Percentiles rank a stretch among this genome's conserved stretches.
phyloP scores from a whole-genome alignment of 305 asterid genomes.

The Fraxinus paxiana region DNA sequence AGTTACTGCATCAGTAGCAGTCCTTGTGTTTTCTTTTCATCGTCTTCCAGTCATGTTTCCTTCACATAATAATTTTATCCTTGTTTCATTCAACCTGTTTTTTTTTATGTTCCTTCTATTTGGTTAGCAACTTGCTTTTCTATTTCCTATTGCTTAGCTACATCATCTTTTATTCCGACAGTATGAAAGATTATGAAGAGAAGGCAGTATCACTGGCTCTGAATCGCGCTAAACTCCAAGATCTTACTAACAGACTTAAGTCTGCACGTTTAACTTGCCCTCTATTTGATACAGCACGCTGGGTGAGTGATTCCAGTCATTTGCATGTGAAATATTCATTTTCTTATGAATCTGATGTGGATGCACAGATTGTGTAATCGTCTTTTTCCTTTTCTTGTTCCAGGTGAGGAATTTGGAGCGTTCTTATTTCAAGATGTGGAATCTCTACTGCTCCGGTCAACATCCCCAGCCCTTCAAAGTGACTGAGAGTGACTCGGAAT shows the following conservation, averaged over 20 bases:
- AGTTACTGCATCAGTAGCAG: neutral
- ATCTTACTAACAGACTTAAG: slow-evolving; percentile 73
- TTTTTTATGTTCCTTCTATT: neutral
- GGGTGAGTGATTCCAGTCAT: slow-evolving; percentile 52
- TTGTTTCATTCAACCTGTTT: neutral
- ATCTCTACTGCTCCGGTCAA: slow-evolving; percentile 72
- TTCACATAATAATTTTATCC: neutral
- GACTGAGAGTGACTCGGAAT: slow-evolving; percentile 64
- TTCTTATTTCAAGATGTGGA: slow-evolving; percentile 92
- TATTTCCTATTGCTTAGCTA: slow-evolving; percentile 13
- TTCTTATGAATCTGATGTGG: neutral
- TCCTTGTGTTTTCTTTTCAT: neutral
- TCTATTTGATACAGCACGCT: slow-evolving; percentile 78
- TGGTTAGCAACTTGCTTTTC: neutral
- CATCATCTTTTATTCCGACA: slow-evolving; percentile 28
- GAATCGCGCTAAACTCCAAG: slow-evolving; percentile 68
- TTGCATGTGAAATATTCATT: neutral
- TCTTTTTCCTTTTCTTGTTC: neutral
- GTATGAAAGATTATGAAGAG: slow-evolving; percentile 96
- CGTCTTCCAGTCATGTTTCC: neutral
- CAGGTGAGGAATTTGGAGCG: slow-evolving; percentile 95
- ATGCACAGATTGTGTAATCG: neutral
- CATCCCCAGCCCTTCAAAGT: slow-evolving; percentile 87
- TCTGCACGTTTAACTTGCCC: slow-evolving; percentile 78
- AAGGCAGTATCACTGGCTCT: slow-evolving; percentile 81